phyloP scores from a whole-genome alignment of 2,329 filamentous ascomycete genomes.

The Scedosporium boydii region DNA sequence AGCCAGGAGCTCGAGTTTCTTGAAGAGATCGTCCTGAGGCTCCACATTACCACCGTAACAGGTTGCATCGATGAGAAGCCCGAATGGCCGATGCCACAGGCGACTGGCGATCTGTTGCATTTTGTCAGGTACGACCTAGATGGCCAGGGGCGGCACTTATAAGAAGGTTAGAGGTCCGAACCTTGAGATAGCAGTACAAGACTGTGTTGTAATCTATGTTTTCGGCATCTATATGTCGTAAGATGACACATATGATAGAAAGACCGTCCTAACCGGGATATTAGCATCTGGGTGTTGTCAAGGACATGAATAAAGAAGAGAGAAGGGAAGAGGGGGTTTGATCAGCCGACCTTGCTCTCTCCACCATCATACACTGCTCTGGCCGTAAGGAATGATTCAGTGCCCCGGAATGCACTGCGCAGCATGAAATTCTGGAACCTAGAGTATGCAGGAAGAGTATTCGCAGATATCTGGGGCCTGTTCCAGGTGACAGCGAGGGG shows the following conservation, averaged over 20 bases:
- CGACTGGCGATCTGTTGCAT: constrained; percentile 51
- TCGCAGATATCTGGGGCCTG: constrained; percentile 53
- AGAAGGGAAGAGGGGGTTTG: background rate
- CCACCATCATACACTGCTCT: constrained; percentile 62
- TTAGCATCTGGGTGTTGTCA: constrained; percentile 8
- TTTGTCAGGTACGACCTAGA: background rate
- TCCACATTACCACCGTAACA: constrained; percentile 61
- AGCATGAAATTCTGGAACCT: constrained; percentile 67
- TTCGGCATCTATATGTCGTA: constrained; percentile 58
- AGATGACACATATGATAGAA: constrained; percentile 59
- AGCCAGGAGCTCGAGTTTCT: constrained; percentile 52
- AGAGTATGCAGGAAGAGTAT: constrained; percentile 54
- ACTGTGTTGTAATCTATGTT: constrained; percentile 56
- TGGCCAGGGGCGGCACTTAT: constrained; percentile 10
- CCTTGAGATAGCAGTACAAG: constrained; percentile 59
- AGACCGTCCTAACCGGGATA: constrained; percentile 45
- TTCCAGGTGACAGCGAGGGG: constrained; percentile 63
- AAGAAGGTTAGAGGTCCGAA: constrained; percentile 18
- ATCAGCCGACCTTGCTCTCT: constrained; percentile 47
- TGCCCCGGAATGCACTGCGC: constrained; percentile 55
- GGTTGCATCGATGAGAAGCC: constrained; percentile 58
- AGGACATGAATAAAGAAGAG: background rate
- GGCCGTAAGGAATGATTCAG: constrained; percentile 54
- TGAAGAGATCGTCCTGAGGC: constrained; percentile 55
- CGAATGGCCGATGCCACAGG: constrained; percentile 61